Evolutionary conservation across 306 rosid genomes (phyloP), one percentile per base, ranked within the genome.

Genomic region (Glycine soja): DNA sequence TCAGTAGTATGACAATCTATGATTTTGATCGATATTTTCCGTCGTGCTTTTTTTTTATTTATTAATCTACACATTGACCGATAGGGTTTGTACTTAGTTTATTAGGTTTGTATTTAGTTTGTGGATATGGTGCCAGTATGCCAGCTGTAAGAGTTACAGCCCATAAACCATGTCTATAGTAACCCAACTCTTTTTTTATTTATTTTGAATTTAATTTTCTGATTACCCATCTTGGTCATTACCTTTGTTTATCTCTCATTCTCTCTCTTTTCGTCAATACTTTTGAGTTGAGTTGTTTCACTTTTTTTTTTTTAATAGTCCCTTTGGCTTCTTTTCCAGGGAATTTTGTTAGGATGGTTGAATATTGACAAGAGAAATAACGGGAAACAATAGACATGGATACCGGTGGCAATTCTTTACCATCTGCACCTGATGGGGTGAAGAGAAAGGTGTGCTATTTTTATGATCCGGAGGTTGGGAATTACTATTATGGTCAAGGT

Each of bases 401-500:
- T 80, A 38, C 87, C 4, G 89, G 97, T 61, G 94, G 94, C 52
- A 92, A 92, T 86, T 92, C 95, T 56, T 83, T 92, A 36, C 89
- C 91, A 40, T 92, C 97, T 74, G 92, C 90, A 4, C 89, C 95
- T 61, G 97, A 92, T 70, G 97, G 88, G 24, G 90, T 92, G 79
- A 92, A 92, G 92, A 87, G 97, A 66, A 92, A 89, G 65, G 97
- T 91, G 80, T 80, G 88, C 70, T 91, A 92, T 86, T 91, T 92
- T 89, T 92, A 91, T 85, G 97, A 92, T 86, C 97, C 95, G 5
- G 95, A 91, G 74, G 97, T 92, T 8, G 96, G 97, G 61, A 92
- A 93, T 85, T 91, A 93, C 88, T 93, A 93, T 81, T 93, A 93
- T 73, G 97, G 97, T 15, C 97, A 93, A 77, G 97, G 97, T 66